These are phyloP conservation scores for Coemansia sp. DNA, from an alignment of 192 early-diverging fungal genomes.

Conservation along the genomic window DNA sequence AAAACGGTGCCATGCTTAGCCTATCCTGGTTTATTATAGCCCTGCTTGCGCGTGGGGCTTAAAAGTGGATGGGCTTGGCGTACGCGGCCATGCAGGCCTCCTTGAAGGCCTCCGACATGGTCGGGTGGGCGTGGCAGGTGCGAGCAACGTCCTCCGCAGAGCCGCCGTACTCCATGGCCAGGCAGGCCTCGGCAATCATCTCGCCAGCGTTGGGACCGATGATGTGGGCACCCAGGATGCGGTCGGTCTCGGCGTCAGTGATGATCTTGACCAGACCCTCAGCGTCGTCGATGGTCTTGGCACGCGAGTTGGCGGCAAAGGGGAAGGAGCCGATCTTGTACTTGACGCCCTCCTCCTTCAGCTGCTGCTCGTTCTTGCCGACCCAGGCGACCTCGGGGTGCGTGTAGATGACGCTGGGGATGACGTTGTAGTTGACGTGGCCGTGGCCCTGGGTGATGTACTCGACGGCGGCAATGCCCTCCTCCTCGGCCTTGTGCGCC, in stretches of 20 bases:
- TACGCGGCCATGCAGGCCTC: constrained; percentile 93
- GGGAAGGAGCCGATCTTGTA: constrained; percentile 93
- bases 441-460: constrained; percentile 88
- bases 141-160: constrained; percentile 96
- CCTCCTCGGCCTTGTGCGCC: constrained; percentile 99
- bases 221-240: constrained; percentile 96
- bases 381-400: constrained; percentile 99
- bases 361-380: constrained; percentile 91
- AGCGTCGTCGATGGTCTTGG: constrained; percentile 93
- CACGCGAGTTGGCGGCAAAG: constrained; percentile 94
- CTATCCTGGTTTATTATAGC: too few species aligned
- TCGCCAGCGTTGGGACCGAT: constrained; percentile 98
- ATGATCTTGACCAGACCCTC: constrained; percentile 97
- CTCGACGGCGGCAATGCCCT: constrained; percentile 96
- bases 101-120: constrained; percentile 97
- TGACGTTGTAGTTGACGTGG: constrained; percentile 97
- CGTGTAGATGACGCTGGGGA: constrained; percentile 98
- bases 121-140: constrained; percentile 96
- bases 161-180: constrained; percentile 99
- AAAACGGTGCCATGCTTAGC: too few species aligned
- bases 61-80: constrained; percentile 76
- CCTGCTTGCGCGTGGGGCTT: too few species aligned
- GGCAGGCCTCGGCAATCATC: constrained; percentile 96
- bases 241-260: constrained; percentile 91
- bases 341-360: constrained; percentile 81